phyloP scores from a whole-genome alignment of 345 rosid genomes.

The Ailanthus altissimus region DNA sequence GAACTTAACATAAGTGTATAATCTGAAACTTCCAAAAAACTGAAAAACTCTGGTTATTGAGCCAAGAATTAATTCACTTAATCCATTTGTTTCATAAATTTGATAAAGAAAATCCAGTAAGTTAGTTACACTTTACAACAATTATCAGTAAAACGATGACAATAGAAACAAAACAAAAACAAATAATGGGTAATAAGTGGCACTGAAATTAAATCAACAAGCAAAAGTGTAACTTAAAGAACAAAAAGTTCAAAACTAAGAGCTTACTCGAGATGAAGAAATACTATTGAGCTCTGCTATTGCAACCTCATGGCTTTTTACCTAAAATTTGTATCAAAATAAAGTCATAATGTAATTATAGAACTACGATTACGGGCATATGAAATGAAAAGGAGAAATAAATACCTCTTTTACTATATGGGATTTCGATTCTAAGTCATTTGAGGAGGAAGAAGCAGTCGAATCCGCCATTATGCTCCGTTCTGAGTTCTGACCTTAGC shows the following conservation, averaged over 20 bases:
- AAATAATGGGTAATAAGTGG: background rate
- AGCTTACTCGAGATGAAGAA: slow-evolving; percentile 9
- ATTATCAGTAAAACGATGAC: background rate
- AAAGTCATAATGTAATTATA: background rate
- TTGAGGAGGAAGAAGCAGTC: background rate
- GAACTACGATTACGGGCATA: background rate
- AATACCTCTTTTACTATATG: slow-evolving; percentile 9
- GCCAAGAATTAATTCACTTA: background rate
- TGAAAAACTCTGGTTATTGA: background rate
- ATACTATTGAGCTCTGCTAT: slow-evolving; percentile 12
- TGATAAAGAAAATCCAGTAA: background rate
- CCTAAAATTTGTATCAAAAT: background rate
- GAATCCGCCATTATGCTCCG: background rate
- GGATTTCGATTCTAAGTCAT: background rate
- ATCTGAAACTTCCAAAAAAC: background rate
- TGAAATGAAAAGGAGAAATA: no score
- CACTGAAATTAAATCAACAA: background rate
- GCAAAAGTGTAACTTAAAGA: background rate
- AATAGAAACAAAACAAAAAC: background rate
- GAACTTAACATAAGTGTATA: background rate
- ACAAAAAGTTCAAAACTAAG: background rate
- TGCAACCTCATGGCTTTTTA: slow-evolving; percentile 10
- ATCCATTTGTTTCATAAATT: background rate
- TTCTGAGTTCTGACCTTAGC: background rate
- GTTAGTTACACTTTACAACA: background rate